These are phyloP conservation scores for Aspergillus phoenicis DNA, from an alignment of 2,329 filamentous ascomycete species.

Conservation along the genomic window DNA sequence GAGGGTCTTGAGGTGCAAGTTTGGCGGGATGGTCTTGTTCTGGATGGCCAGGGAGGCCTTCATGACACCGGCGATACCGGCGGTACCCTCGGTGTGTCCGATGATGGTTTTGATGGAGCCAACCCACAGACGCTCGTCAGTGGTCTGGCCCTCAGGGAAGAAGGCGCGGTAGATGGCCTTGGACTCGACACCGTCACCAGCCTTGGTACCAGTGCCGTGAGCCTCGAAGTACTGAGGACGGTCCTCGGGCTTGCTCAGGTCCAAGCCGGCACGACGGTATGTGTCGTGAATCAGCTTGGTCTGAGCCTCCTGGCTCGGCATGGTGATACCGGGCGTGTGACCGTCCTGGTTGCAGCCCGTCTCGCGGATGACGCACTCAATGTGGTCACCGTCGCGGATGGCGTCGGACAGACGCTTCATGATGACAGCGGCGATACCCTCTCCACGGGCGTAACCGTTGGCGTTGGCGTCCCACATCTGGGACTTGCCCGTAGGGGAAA, in stretches of 20 bases:
- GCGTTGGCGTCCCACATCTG: conserved; percentile 28
- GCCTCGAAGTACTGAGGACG: conserved; percentile 49
- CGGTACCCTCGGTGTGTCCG: conserved; percentile 18
- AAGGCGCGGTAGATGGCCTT: conserved; percentile 7
- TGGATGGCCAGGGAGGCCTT: conserved; percentile 28
- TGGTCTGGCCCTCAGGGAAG: neutral
- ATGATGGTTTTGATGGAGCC: conserved; percentile 19
- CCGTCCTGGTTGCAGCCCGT: conserved; percentile 42
- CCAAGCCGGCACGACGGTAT: conserved; percentile 44
- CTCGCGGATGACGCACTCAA: conserved; percentile 18
- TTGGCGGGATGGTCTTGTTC: conserved; percentile 27
- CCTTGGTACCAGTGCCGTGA: conserved; percentile 46
- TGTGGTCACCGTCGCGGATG: conserved; percentile 7
- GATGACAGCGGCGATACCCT: conserved; percentile 10
- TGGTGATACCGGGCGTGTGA: conserved; percentile 37
- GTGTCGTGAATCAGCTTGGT: conserved; percentile 42
- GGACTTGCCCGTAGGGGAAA: conserved; percentile 33
- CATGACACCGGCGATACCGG: conserved; percentile 29
- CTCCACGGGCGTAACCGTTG: conserved; percentile 12
- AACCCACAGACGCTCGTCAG: conserved; percentile 5
- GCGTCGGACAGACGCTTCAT: conserved; percentile 8
- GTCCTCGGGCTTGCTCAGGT: conserved; percentile 27
- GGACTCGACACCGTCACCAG: conserved; percentile 13
- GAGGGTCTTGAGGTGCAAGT: conserved; percentile 27
- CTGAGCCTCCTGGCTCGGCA: conserved; percentile 43